These are phyloP conservation scores for Trichosanthes cucumerina DNA, from an alignment of 306 rosid genomes.

Conservation along the genomic window DNA sequence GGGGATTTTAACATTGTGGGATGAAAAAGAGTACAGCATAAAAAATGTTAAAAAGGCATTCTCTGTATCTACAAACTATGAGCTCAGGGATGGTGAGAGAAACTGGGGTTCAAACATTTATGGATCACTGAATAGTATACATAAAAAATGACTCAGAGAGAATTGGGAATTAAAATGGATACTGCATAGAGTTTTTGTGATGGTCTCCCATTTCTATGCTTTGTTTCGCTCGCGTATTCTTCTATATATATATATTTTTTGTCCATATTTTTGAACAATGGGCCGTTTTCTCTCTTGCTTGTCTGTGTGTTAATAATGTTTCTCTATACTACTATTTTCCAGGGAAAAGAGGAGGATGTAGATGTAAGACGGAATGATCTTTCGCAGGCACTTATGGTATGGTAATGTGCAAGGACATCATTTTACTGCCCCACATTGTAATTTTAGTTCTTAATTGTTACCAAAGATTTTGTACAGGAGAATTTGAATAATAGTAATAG, in stretches of 20 bases:
- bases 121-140: background rate
- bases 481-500: background rate
- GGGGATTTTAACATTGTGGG: no score
- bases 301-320: conserved; percentile 2
- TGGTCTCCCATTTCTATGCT: background rate
- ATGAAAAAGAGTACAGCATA: no score
- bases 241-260: background rate
- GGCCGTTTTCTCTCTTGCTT: background rate
- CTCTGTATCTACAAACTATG: no score
- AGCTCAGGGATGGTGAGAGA: no score
- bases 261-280: background rate
- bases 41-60: no score
- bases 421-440: background rate
- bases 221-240: background rate
- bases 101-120: no score
- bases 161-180: background rate
- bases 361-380: conserved; percentile 67
- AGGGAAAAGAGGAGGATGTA: conserved; percentile 54
- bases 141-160: background rate
- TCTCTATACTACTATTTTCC: conserved; percentile 17
- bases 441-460: background rate
- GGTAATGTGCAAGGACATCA: conserved; percentile 10
- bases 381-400: conserved; percentile 77
- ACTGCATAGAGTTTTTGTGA: background rate
- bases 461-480: background rate